Evolutionary conservation across 306 rosid species (phyloP), one percentile per base, ranked within the genome.

Genomic region (Cicer chorassanicum): DNA sequence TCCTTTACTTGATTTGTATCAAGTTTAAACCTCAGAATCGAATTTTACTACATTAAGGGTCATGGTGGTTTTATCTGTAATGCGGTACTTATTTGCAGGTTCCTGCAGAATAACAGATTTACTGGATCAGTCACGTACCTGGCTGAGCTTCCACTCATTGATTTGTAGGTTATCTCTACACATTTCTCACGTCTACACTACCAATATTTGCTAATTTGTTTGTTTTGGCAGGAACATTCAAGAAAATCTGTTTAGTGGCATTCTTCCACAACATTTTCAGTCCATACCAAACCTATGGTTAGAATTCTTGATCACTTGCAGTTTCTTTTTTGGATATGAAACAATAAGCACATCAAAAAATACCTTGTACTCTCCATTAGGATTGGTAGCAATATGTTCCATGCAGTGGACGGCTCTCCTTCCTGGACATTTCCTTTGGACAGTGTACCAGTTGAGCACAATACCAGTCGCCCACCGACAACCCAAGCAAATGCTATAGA

Each of bases 81-180:
- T 21, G 2, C 41, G 65, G 43, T 57, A 48, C 69, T 65, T 73
- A 70, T 73, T 40, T 84, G 78, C 89, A 94, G 97, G 84, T 90
- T 82, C 82, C 78, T 91, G 82, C 96, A 94, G 84, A 74, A 82
- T 50, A 94, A 94, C 78, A 61, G 85, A 18, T 90, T 94, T 79
- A 87, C 96, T 59, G 98, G 98, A 84, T 90, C 98, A 21, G 97
- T 94, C 62, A 76, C 92, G 38, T 90, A 90, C 84, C 88, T 94
- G 21, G 85, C 93, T 59, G 87, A 82, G 65, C 96, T 91, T 81
- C 91, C 95, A 54, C 90, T 94, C 67, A 82, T 73, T 75, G 94
- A 94, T 84, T 71, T 94, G 97, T 94, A 85, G 45, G 88, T 75
- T 73, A 77, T 61, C 61, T 15, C 65, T 43, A 49, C 39, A 18